phyloP scores from a whole-genome alignment of 805 yeast genomes.

The Wickerhamiella kazuoi region DNA sequence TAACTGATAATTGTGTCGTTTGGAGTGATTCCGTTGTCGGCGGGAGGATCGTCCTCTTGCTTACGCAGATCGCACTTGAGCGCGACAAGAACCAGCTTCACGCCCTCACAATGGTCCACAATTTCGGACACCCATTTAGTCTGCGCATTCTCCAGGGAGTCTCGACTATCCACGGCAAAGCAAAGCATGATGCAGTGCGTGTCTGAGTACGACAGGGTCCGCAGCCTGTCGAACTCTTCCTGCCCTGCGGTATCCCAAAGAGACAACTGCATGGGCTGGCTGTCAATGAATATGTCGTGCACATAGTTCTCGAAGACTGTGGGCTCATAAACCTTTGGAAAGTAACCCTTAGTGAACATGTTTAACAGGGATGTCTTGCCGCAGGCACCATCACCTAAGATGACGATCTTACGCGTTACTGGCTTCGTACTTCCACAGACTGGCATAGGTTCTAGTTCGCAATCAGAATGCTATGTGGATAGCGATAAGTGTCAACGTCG shows the following conservation, averaged over 20 bases:
- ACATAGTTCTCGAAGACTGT: slow-evolving; percentile 95
- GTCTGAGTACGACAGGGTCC: slow-evolving; percentile 84
- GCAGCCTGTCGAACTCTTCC: slow-evolving; percentile 88
- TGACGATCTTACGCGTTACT: slow-evolving; percentile 84
- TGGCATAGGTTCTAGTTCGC: too few relatives aligned
- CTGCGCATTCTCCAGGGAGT: slow-evolving; percentile 86
- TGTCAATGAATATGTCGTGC: slow-evolving; percentile 91
- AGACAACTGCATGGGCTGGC: slow-evolving; percentile 77
- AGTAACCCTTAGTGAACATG: slow-evolving; percentile 92
- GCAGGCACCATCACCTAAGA: slow-evolving; percentile 96
- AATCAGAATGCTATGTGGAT: too few relatives aligned
- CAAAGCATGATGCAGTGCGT: slow-evolving; percentile 96
- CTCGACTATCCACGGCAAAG: slow-evolving; percentile 84
- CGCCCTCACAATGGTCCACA: slow-evolving; percentile 93
- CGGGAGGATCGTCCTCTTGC: slow-evolving; percentile 34
- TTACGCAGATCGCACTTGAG: slow-evolving; percentile 82
- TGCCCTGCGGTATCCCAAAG: slow-evolving; percentile 99
- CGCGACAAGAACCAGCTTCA: slow-evolving; percentile 82
- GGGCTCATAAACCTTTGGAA: slow-evolving; percentile 96
- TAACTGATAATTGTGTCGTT: slow-evolving; percentile 42
- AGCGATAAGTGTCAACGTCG: too few relatives aligned
- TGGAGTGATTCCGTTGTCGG: slow-evolving; percentile 22
- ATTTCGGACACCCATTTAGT: slow-evolving; percentile 96
- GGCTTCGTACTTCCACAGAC: slow-evolving; percentile 22
- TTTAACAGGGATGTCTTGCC: slow-evolving; percentile 91